Conservation (phyloP, 2,329 filamentous ascomycete genomes). For the Ophiocordyceps unilateralis region DNA sequence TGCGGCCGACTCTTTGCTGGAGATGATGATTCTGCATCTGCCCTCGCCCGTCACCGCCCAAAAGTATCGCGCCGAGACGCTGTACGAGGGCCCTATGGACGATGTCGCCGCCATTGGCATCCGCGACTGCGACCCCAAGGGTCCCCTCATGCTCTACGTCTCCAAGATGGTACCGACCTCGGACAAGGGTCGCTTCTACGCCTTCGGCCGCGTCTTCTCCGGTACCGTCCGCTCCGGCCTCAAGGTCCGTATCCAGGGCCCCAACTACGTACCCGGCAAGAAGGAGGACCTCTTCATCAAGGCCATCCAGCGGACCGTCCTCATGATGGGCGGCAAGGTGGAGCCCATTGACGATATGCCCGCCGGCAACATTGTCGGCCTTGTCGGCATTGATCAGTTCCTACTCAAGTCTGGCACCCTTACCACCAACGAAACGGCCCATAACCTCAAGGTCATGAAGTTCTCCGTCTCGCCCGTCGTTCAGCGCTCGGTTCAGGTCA, state of each 20-base stretch:
- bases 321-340: constrained; percentile 99
- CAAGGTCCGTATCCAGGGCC: constrained; percentile 99
- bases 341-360: constrained; percentile 98
- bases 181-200: constrained; percentile 99
- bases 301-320: constrained; percentile 97
- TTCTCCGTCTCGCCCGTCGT: constrained; percentile 99
- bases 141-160: constrained; percentile 98
- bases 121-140: constrained; percentile 96
- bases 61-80: constrained; percentile 93
- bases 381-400: constrained; percentile 99
- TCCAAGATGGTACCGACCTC: constrained; percentile 99
- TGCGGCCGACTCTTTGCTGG: constrained; percentile 89
- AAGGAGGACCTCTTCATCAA: constrained; percentile 99
- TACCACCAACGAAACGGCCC: constrained; percentile 88
- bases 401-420: constrained; percentile 99
- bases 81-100: constrained; percentile 94
- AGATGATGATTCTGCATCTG: constrained; percentile 99
- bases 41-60: constrained; percentile 92
- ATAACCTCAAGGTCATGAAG: constrained; percentile 99
- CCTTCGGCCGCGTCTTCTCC: constrained; percentile 99
- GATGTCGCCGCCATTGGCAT: constrained; percentile 91
- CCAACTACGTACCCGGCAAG: constrained; percentile 95
- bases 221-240: constrained; percentile 95
- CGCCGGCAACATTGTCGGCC: constrained; percentile 98
- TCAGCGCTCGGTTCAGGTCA: constrained; percentile 95